phyloP scores from a whole-genome alignment of 1,139 yeast species.

The Saccharomyces hybrid region DNA sequence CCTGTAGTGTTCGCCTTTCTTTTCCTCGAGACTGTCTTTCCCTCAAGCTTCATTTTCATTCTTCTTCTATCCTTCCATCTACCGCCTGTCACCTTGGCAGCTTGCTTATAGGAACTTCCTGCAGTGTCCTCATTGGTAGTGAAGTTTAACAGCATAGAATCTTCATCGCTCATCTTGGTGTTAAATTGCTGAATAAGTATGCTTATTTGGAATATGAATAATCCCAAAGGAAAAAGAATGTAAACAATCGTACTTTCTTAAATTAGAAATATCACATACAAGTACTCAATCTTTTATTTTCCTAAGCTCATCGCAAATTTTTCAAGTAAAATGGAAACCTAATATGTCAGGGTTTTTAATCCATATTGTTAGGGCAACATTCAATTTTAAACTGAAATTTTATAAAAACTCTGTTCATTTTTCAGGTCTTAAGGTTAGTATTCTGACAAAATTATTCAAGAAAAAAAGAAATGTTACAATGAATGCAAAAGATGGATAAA shows the following conservation, averaged over 20 bases:
- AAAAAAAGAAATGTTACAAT: neutral
- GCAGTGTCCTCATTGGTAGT: slow-evolving; percentile 16
- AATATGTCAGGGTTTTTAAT: neutral
- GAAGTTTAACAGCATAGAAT: slow-evolving; percentile 30
- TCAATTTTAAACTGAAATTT: too few relatives aligned
- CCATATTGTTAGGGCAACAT: neutral
- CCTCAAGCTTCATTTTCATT: slow-evolving; percentile 31
- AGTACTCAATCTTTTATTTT: neutral
- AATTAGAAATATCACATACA: neutral
- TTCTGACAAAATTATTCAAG: neutral
- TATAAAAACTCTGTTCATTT: too few relatives aligned
- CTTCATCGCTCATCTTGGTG: slow-evolving; percentile 27
- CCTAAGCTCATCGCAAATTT: neutral
- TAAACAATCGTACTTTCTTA: neutral
- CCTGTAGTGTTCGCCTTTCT: slow-evolving; percentile 13
- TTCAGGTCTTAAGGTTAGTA: neutral
- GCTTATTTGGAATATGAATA: too few relatives aligned
- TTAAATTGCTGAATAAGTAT: neutral
- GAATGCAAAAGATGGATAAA: neutral
- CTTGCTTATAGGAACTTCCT: slow-evolving; percentile 10
- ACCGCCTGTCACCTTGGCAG: slow-evolving; percentile 54
- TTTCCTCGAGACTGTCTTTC: slow-evolving; percentile 24
- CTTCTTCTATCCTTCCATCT: slow-evolving; percentile 71
- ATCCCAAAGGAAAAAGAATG: neutral
- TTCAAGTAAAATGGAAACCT: neutral